Percentiles rank a stretch among this genome's conserved stretches.
Evolutionary conservation across 768 basidiomycete species (phyloP).

Genomic region (Guyanaporus albipodus): DNA sequence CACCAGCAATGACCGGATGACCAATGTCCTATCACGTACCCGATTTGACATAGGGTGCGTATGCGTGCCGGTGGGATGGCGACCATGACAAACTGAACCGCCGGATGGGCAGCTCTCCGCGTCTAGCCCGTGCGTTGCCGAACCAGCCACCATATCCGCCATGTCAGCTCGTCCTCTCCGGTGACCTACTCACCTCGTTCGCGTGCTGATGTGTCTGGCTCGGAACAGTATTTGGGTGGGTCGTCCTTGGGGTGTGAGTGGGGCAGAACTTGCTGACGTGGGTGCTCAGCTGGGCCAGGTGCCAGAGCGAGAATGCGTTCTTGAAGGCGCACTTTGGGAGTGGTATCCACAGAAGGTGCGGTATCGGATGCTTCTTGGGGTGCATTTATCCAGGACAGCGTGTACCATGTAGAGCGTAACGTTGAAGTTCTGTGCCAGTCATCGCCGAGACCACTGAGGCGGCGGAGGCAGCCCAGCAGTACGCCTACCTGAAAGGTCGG

Average conservation of each 20-base stretch:
- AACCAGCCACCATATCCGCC: slow-evolving; percentile 20
- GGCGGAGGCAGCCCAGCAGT: no score
- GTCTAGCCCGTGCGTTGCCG: slow-evolving; percentile 29
- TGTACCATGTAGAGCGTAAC: no score
- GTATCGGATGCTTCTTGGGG: slow-evolving; percentile 27
- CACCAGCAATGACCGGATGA: slow-evolving; percentile 14
- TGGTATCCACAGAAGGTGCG: slow-evolving; percentile 19
- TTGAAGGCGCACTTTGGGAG: slow-evolving; percentile 21
- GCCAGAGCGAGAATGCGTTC: slow-evolving; percentile 25
- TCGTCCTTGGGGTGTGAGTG: slow-evolving; percentile 27
- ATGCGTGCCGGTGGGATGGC: not conserved
- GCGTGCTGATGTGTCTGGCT: slow-evolving; percentile 27
- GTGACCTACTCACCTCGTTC: slow-evolving; percentile 23
- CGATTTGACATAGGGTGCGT: slow-evolving; percentile 24
- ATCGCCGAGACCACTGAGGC: no score
- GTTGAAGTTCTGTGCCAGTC: no score
- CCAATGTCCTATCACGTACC: slow-evolving; percentile 18
- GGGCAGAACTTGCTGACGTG: slow-evolving; percentile 23
- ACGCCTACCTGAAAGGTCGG: no score
- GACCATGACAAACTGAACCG: slow-evolving; percentile 1
- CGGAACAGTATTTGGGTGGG: slow-evolving; percentile 12
- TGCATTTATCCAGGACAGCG: no score
- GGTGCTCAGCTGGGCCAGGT: slow-evolving; percentile 28
- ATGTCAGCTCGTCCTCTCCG: slow-evolving; percentile 13
- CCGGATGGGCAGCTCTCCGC: slow-evolving; percentile 20